phyloP scores from a whole-genome alignment of 108 stramenopile species.

The Cyclotella cryptica region DNA sequence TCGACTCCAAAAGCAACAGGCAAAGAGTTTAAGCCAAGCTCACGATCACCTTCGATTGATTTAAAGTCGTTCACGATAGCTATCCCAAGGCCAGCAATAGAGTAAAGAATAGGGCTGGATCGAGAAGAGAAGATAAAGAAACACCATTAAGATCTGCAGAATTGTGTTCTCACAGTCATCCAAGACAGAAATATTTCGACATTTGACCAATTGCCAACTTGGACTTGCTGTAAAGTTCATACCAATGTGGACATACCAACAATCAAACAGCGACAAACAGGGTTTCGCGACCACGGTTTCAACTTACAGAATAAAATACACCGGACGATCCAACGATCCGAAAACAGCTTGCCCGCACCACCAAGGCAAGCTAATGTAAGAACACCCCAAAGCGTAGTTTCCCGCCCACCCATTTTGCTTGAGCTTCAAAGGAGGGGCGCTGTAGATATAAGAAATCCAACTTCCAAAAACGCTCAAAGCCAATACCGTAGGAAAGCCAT shows the following conservation, averaged over 20 bases:
- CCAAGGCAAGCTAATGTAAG: constrained; percentile 97
- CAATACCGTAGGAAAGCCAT: constrained; percentile 87
- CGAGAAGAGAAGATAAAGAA: not conserved
- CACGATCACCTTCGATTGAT: constrained; percentile 95
- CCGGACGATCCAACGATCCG: constrained; percentile 85
- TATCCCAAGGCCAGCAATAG: constrained; percentile 94
- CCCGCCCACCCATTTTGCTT: constrained; percentile 98
- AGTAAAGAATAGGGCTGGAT: constrained; percentile 83
- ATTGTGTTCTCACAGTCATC: too few species aligned
- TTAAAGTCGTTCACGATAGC: constrained; percentile 99
- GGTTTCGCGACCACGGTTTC: not conserved
- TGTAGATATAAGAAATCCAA: constrained; percentile 97
- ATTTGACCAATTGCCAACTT: too few species aligned
- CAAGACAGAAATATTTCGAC: too few species aligned
- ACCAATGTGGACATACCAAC: too few species aligned
- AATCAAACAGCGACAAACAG: not conserved
- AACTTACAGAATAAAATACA: constrained; percentile 89
- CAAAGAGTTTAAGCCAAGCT: constrained; percentile 90
- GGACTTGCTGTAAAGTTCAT: too few species aligned
- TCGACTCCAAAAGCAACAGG: constrained; percentile 98
- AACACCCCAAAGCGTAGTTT: constrained; percentile 94
- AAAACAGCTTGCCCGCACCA: constrained; percentile 98
- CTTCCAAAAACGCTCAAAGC: constrained; percentile 88
- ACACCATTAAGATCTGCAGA: not conserved
- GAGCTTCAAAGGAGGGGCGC: constrained; percentile 94